phyloP scores from a whole-genome alignment of 306 rosid species.

The Rubus parviflorus region DNA sequence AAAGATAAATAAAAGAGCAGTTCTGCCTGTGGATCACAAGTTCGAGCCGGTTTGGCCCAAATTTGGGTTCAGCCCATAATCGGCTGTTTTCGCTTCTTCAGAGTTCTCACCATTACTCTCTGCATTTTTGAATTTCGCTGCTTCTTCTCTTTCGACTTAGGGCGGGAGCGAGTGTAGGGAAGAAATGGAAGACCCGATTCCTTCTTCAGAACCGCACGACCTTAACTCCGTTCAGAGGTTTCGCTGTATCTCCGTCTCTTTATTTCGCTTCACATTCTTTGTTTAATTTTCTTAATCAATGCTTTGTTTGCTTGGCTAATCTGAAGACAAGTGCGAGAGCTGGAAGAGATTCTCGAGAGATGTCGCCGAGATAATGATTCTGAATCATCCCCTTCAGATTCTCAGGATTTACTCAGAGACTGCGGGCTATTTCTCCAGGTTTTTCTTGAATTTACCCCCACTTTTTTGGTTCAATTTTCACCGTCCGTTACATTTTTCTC shows the following conservation, averaged over 20 bases:
- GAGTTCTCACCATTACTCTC: background rate
- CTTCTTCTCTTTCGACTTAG: background rate
- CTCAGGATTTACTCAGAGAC: constrained; percentile 38
- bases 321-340: constrained; percentile 54
- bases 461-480: background rate
- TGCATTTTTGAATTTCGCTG: background rate
- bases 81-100: background rate
- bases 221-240: constrained; percentile 50
- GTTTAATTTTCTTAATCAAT: background rate
- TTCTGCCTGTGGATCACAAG: too few relatives aligned
- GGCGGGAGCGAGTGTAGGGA: background rate
- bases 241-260: constrained; percentile 18
- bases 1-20: too few relatives aligned
- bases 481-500: background rate
- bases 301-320: background rate
- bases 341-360: constrained; percentile 39
- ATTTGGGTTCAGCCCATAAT: background rate
- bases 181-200: constrained; percentile 32
- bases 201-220: constrained; percentile 30
- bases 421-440: constrained; percentile 57
- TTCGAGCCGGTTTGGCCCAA: background rate
- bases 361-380: constrained; percentile 22
- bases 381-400: constrained; percentile 36
- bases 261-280: background rate
- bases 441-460: constrained; percentile 1